Evolutionary conservation across 2,329 filamentous ascomycete species (phyloP).

Genomic region (Aspergillus versicolor): DNA sequence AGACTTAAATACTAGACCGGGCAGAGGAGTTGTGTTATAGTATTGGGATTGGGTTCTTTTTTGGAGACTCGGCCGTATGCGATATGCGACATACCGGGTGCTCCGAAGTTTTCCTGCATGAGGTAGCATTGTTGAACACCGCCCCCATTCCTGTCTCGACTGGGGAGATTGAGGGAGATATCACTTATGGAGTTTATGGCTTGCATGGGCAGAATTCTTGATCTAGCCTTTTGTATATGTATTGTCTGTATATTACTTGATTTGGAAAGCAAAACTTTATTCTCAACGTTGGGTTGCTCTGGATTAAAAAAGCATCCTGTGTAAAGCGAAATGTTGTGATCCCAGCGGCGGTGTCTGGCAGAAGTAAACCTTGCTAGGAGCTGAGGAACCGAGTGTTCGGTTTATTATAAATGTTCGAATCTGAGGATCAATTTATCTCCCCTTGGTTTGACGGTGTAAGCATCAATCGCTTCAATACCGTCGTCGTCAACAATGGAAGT

Average conservation of each 20-base stretch:
- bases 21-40: neutral
- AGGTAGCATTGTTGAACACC: neutral
- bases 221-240: slow-evolving; percentile 12
- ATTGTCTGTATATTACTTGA: slow-evolving; percentile 13
- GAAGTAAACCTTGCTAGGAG: neutral
- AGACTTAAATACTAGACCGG: slow-evolving; percentile 35
- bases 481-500: slow-evolving; percentile 62
- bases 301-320: neutral
- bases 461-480: slow-evolving; percentile 65
- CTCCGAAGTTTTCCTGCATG: neutral
- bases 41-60: neutral
- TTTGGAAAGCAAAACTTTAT: neutral
- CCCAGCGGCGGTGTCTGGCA: neutral
- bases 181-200: slow-evolving; percentile 10
- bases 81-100: neutral
- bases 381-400: neutral
- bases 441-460: slow-evolving; percentile 60
- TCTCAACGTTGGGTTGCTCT: neutral
- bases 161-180: neutral
- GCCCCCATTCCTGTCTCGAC: neutral
- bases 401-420: slow-evolving; percentile 43
- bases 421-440: slow-evolving; percentile 60
- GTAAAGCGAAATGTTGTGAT: neutral
- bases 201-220: slow-evolving; percentile 5
- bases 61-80: neutral